Evolutionary conservation across 2,329 filamentous ascomycete genomes (phyloP).

Genomic region (Aulographum hederae): DNA sequence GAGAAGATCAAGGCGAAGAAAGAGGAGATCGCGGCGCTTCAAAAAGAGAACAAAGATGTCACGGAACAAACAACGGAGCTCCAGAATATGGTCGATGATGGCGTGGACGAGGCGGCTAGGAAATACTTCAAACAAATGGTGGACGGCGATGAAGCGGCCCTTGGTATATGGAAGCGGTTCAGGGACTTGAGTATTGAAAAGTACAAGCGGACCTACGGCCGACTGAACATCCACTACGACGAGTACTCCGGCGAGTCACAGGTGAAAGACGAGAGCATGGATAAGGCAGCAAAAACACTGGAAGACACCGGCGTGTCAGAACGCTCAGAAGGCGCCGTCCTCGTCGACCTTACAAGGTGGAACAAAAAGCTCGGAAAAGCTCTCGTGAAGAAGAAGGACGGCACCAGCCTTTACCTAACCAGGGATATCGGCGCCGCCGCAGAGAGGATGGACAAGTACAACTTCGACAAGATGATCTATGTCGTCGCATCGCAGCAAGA

Average conservation of each 20-base stretch:
- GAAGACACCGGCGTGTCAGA: slow-evolving; percentile 43
- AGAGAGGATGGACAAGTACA: slow-evolving; percentile 36
- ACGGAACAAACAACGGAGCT: slow-evolving; percentile 30
- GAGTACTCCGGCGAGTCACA: slow-evolving; percentile 54
- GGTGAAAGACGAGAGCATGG: slow-evolving; percentile 43
- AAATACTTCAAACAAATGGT: slow-evolving; percentile 53
- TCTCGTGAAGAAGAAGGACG: slow-evolving; percentile 41
- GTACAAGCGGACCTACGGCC: slow-evolving; percentile 44
- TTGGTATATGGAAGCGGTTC: slow-evolving; percentile 45
- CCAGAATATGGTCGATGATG: slow-evolving; percentile 29
- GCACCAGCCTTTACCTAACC: slow-evolving; percentile 46
- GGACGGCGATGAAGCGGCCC: slow-evolving; percentile 38
- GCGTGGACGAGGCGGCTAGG: slow-evolving; percentile 57
- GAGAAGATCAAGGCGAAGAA: slow-evolving; percentile 40
- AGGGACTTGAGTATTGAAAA: slow-evolving; percentile 44
- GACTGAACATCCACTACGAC: slow-evolving; percentile 46
- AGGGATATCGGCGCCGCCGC: slow-evolving; percentile 44
- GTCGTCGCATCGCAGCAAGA: slow-evolving; percentile 47
- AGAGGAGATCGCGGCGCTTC: slow-evolving; percentile 24
- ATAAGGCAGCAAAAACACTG: slow-evolving; percentile 38
- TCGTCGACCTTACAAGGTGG: slow-evolving; percentile 54
- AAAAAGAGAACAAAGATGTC: slow-evolving; percentile 29
- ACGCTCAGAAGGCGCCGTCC: slow-evolving; percentile 44
- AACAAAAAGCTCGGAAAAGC: slow-evolving; percentile 50
- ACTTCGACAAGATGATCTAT: slow-evolving; percentile 51